phyloP scores from a whole-genome alignment of 2,329 filamentous ascomycete genomes.

The Aureobasidium zeae region DNA sequence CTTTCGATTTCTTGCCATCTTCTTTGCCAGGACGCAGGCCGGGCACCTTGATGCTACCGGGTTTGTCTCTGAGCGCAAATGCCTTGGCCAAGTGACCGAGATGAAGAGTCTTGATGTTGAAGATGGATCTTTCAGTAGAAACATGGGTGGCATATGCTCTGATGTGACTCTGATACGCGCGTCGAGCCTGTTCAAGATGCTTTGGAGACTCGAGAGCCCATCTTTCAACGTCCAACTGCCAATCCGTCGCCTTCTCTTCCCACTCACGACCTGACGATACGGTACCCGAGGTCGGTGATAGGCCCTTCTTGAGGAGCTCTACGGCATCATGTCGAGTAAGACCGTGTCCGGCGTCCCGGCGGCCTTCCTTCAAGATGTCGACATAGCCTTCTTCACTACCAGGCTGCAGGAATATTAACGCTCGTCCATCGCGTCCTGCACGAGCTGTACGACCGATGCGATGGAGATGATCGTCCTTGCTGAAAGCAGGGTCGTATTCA shows the following conservation, averaged over 20 bases:
- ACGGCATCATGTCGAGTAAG: conserved; percentile 55
- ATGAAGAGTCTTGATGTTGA: conserved; percentile 86
- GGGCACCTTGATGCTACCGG: conserved; percentile 60
- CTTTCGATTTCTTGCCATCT: conserved; percentile 39
- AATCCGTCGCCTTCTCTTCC: conserved; percentile 58
- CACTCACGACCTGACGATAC: conserved; percentile 40
- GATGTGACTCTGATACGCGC: conserved; percentile 85
- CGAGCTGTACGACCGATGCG: conserved; percentile 90
- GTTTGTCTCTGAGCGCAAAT: conserved; percentile 81
- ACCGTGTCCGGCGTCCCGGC: conserved; percentile 53
- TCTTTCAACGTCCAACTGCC: conserved; percentile 56
- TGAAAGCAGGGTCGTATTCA: conserved; percentile 94
- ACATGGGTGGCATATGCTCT: conserved; percentile 92
- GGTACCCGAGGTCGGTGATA: conserved; percentile 30
- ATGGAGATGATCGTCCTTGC: conserved; percentile 86
- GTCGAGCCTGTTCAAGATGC: conserved; percentile 69
- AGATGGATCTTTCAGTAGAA: conserved; percentile 71
- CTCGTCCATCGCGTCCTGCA: conserved; percentile 78
- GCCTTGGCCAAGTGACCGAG: conserved; percentile 89
- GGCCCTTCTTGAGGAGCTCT: conserved; percentile 58
- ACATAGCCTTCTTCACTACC: conserved; percentile 91
- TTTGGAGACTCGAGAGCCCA: conserved; percentile 56
- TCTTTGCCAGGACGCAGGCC: conserved; percentile 42
- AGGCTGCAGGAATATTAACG: conserved; percentile 80
- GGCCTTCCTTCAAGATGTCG: conserved; percentile 61